phyloP scores from a whole-genome alignment of 352 stramenopile species.

The Phytophthora hybrid region DNA sequence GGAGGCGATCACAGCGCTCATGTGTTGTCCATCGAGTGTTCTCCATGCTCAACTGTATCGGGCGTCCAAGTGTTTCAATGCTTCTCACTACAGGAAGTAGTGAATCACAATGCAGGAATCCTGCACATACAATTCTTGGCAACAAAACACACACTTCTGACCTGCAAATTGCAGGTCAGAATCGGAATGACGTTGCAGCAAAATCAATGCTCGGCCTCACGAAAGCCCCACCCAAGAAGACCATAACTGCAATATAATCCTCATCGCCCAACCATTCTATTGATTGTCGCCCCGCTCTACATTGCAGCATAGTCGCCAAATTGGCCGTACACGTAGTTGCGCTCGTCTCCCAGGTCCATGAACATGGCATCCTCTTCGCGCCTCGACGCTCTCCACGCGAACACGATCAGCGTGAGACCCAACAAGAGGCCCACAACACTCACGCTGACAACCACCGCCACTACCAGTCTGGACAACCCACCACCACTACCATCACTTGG shows the following conservation, averaged over 20 bases:
- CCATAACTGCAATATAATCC: not conserved
- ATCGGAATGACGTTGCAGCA: not conserved
- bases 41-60: not conserved
- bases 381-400: constrained; percentile 41
- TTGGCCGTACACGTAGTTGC: constrained; percentile 34
- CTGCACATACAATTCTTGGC: too few relatives aligned
- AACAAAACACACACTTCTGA: too few relatives aligned
- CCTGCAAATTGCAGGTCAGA: too few relatives aligned
- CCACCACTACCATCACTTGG: constrained; percentile 25
- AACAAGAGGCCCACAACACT: constrained; percentile 30
- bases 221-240: not conserved
- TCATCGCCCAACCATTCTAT: not conserved
- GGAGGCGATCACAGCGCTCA: not conserved
- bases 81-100: not conserved
- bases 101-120: not conserved
- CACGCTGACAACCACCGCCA: constrained; percentile 43
- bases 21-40: not conserved
- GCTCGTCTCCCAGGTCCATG: constrained; percentile 52
- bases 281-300: constrained; percentile 28
- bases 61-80: not conserved
- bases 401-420: constrained; percentile 30
- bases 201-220: not conserved
- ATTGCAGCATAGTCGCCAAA: constrained; percentile 60
- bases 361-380: constrained; percentile 52
- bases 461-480: constrained; percentile 22